Evolutionary conservation across 768 basidiomycete genomes (phyloP).

Genomic region (Mycena venus): DNA sequence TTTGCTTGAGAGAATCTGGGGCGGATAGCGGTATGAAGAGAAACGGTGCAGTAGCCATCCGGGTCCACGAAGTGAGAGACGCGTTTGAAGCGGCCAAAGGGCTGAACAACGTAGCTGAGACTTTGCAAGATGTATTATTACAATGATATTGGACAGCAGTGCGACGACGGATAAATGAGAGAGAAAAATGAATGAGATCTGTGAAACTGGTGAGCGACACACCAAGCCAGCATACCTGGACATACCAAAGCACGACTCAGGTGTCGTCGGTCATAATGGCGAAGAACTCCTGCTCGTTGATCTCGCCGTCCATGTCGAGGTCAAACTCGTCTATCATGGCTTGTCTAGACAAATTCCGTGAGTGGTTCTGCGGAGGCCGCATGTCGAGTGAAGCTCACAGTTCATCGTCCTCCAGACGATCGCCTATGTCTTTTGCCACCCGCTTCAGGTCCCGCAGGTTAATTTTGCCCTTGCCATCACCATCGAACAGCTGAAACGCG

Average conservation of each 20-base stretch:
- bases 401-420: conserved; percentile 95
- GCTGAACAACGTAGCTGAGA: too few species aligned
- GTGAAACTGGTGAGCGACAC: conserved; percentile 13
- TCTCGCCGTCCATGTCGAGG: conserved; percentile 97
- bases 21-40: too few species aligned
- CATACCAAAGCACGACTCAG: conserved; percentile 46
- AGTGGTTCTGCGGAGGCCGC: not conserved
- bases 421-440: conserved; percentile 97
- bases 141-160: conserved; percentile 25
- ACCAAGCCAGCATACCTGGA: not conserved
- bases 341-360: conserved; percentile 68
- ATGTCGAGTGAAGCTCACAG: conserved; percentile 69
- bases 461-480: conserved; percentile 96
- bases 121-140: conserved; percentile 29
- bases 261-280: conserved; percentile 97
- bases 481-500: conserved; percentile 97
- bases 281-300: conserved; percentile 96
- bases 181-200: conserved; percentile 15
- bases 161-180: conserved; percentile 14
- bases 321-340: conserved; percentile 99
- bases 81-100: too few species aligned
- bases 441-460: conserved; percentile 89
- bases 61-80: too few species aligned
- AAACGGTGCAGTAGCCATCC: too few species aligned
- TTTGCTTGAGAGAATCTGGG: too few species aligned